Conservation (phyloP, 2,329 filamentous ascomycete species). For the Neonectria neomacrospora region DNA sequence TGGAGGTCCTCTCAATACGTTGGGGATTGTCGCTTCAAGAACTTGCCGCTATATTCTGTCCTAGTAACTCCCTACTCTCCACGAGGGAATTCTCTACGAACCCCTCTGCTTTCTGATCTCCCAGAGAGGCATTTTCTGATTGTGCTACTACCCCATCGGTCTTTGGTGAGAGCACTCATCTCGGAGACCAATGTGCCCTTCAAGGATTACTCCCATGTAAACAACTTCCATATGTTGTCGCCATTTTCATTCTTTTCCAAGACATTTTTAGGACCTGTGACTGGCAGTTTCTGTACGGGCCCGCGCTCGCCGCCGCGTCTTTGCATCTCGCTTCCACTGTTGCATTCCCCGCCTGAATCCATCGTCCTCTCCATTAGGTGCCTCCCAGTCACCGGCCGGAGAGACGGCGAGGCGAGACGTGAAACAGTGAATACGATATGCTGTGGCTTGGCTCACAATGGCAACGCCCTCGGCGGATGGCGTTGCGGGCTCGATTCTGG, state of each 20-base stretch:
- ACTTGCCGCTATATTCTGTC: constrained; percentile 2
- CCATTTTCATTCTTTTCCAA: neutral
- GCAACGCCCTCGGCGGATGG: no score
- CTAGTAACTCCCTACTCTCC: neutral
- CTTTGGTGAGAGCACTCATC: no score
- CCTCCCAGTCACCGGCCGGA: neutral
- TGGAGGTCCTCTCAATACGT: constrained; percentile 43
- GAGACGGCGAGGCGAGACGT: no score
- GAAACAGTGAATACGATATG: no score
- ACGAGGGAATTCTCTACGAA: no score
- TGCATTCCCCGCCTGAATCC: neutral
- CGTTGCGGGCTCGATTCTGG: neutral
- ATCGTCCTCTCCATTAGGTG: no score
- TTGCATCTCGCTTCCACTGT: neutral
- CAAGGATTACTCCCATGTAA: no score
- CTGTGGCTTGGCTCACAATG: no score
- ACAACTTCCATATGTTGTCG: neutral
- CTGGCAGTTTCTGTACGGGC: neutral
- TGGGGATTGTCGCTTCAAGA: constrained; percentile 32
- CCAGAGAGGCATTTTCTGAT: no score
- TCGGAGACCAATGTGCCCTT: no score
- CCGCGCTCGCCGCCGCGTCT: neutral
- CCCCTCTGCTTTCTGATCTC: neutral
- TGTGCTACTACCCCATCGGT: no score
- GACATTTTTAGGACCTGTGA: neutral